These are phyloP conservation scores for Aspergillus niger DNA, from an alignment of 2,329 filamentous ascomycete genomes.

Conservation along the genomic window DNA sequence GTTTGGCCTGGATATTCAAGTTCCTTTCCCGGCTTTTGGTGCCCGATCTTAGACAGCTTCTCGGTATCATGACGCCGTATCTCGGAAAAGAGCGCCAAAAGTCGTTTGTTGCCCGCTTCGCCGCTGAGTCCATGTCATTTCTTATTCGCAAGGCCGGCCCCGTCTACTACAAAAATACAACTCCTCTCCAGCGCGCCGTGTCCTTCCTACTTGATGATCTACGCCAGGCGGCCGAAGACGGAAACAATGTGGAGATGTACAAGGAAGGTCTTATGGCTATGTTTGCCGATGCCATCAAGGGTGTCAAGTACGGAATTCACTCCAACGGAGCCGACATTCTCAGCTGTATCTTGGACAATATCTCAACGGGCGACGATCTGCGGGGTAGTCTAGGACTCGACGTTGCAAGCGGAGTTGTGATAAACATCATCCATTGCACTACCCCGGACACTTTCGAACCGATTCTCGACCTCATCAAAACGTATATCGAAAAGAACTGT, in stretches of 20 bases:
- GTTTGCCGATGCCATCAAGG: constrained; percentile 78
- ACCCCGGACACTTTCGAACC: constrained; percentile 71
- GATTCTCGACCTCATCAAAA: constrained; percentile 64
- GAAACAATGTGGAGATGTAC: constrained; percentile 59
- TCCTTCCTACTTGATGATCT: constrained; percentile 72
- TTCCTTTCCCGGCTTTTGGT: constrained; percentile 87
- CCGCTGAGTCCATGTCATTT: constrained; percentile 93
- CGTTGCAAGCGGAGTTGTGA: constrained; percentile 73
- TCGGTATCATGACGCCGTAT: constrained; percentile 78
- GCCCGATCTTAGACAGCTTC: constrained; percentile 80
- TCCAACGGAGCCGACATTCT: constrained; percentile 59
- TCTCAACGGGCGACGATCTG: constrained; percentile 31
- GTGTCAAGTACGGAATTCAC: constrained; percentile 60
- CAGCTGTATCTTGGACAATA: constrained; percentile 50
- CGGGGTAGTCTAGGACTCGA: constrained; percentile 51
- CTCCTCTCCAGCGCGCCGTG: constrained; percentile 70
- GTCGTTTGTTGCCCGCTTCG: constrained; percentile 84
- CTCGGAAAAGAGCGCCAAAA: constrained; percentile 82
- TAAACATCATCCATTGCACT: constrained; percentile 80
- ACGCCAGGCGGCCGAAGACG: constrained; percentile 33
- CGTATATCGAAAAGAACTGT: constrained; percentile 44
- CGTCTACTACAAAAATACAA: constrained; percentile 70
- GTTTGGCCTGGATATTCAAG: constrained; percentile 94
- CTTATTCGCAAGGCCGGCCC: constrained; percentile 84
- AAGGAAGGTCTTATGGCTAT: constrained; percentile 88